Conservation (phyloP, 306 rosid species). For the Abrus pulchellus region DNA sequence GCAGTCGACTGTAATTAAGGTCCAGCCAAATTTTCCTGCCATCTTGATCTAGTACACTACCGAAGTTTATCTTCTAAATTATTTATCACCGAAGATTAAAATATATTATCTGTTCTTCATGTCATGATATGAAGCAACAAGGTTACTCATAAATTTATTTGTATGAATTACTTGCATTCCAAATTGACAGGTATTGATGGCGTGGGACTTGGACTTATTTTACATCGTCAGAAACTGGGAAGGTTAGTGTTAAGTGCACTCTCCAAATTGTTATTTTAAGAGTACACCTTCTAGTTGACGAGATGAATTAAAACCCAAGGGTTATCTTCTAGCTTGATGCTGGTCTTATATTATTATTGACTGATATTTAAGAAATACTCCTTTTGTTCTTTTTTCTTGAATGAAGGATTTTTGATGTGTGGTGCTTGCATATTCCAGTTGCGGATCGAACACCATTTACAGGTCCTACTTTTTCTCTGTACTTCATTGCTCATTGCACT, state of each 20-base stretch:
- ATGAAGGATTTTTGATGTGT: conserved; percentile 77
- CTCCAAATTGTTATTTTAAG: neutral
- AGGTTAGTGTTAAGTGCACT: conserved; percentile 58
- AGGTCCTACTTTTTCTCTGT: conserved; percentile 54
- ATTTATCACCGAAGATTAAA: neutral
- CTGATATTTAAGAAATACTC: conserved; percentile 36
- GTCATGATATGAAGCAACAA: conserved; percentile 11
- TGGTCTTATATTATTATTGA: conserved; percentile 31
- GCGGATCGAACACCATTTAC: conserved; percentile 77
- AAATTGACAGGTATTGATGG: conserved; percentile 78
- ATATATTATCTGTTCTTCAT: conserved; percentile 4
- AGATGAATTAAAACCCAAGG: conserved; percentile 26
- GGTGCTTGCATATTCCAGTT: conserved; percentile 95
- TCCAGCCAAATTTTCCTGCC: no score
- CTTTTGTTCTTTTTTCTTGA: conserved; percentile 25
- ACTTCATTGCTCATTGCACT: neutral
- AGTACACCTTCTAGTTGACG: conserved; percentile 5
- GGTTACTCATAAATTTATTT: neutral
- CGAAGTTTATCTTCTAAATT: no score
- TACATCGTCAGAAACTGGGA: conserved; percentile 72
- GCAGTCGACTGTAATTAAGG: no score
- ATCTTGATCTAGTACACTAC: no score
- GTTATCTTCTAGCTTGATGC: conserved; percentile 34
- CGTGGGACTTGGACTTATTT: conserved; percentile 82
- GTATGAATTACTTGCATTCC: conserved; percentile 27